Conservation (phyloP, 2,329 filamentous ascomycete genomes). For the Nigrograna mackinnonii region DNA sequence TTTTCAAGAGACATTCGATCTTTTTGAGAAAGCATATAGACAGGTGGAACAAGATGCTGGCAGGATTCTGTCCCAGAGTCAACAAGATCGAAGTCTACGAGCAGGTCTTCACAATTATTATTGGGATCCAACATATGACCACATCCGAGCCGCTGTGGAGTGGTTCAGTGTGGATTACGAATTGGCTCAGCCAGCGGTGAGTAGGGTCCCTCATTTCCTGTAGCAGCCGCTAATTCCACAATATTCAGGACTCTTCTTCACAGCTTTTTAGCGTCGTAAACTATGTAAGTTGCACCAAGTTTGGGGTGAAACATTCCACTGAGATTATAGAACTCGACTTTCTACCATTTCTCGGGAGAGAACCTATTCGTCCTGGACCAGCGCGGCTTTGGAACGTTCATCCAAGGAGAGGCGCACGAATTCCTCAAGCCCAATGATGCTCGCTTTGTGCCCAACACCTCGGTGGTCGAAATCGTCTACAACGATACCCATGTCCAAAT, state of each 20-base stretch:
- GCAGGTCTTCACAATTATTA: constrained; percentile 58
- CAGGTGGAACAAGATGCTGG: not conserved
- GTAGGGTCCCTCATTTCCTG: constrained; percentile 48
- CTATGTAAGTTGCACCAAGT: not conserved
- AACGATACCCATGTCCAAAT: not conserved
- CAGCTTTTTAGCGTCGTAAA: not conserved
- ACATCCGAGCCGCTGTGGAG: constrained; percentile 59
- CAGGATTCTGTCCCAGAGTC: constrained; percentile 54
- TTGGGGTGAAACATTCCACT: too few species aligned
- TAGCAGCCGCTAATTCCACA: constrained; percentile 46
- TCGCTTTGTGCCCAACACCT: constrained; percentile 1
- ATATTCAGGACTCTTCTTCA: not conserved
- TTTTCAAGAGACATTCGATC: not conserved
- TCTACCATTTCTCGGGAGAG: constrained; percentile 60
- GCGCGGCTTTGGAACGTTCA: constrained; percentile 61
- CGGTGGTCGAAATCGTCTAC: not conserved
- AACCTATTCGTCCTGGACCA: constrained; percentile 63
- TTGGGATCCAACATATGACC: constrained; percentile 61
- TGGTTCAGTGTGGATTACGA: constrained; percentile 45
- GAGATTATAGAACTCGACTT: constrained; percentile 41
- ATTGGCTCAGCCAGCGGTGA: constrained; percentile 42
- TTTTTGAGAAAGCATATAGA: not conserved
- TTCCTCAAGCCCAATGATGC: constrained; percentile 48
- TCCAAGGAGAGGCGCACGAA: constrained; percentile 57
- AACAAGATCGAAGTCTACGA: constrained; percentile 61